Conservation (phyloP, 2,329 filamentous ascomycete genomes). For the Penicillium sp. region DNA sequence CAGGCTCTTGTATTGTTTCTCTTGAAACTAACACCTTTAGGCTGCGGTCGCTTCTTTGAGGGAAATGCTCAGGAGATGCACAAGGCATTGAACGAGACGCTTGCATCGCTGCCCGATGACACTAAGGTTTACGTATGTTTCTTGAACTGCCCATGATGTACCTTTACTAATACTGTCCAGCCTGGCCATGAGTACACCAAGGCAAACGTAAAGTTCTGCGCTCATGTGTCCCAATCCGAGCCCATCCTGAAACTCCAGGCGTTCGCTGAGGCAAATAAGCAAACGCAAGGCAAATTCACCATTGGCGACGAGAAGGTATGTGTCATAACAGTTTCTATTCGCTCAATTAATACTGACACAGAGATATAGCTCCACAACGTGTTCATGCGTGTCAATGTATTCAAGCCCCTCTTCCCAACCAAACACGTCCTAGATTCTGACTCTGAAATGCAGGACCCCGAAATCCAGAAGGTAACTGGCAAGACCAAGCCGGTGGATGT, state of each 20-base stretch:
- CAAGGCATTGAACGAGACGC: conserved; percentile 82
- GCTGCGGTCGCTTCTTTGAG: conserved; percentile 96
- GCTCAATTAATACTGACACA: not conserved
- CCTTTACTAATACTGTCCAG: conserved; percentile 46
- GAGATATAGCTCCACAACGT: conserved; percentile 80
- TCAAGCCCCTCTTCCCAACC: conserved; percentile 31
- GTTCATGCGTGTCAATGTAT: conserved; percentile 86
- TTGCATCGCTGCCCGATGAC: conserved; percentile 81
- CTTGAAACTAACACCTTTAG: conserved; percentile 48
- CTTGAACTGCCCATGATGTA: not conserved
- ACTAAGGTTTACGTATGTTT: conserved; percentile 82
- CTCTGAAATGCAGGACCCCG: conserved; percentile 66
- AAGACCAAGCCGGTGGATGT: conserved; percentile 80
- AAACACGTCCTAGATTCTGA: conserved; percentile 14
- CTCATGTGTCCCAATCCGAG: conserved; percentile 74
- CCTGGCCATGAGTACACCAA: conserved; percentile 99
- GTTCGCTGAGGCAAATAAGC: conserved; percentile 77
- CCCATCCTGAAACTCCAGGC: conserved; percentile 75
- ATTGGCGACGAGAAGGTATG: conserved; percentile 94
- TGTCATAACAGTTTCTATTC: not conserved
- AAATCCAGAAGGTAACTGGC: conserved; percentile 81
- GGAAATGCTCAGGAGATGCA: conserved; percentile 90
- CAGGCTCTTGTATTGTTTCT: not conserved
- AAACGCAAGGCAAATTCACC: conserved; percentile 95
- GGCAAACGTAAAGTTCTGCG: conserved; percentile 85